Evolutionary conservation across 2,329 filamentous ascomycete species (phyloP).

Genomic region (Endocalyx cinctus): DNA sequence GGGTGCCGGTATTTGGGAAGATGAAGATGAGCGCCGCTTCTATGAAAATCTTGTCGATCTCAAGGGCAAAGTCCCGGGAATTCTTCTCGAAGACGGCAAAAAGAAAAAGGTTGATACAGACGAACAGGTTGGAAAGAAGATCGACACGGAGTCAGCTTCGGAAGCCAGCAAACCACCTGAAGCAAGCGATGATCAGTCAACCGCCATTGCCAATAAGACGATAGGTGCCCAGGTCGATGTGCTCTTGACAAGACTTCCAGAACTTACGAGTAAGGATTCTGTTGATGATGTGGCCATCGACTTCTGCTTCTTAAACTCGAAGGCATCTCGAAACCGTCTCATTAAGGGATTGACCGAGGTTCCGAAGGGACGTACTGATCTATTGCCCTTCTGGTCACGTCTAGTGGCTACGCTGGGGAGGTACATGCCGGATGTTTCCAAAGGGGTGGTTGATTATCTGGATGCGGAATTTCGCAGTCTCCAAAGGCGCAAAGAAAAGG

Average conservation of each 20-base stretch:
- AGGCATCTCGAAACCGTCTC: conserved; percentile 90
- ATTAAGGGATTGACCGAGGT: conserved; percentile 92
- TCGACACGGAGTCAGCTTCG: conserved; percentile 47
- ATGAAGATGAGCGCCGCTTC: conserved; percentile 95
- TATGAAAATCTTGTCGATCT: conserved; percentile 96
- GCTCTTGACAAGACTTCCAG: conserved; percentile 79
- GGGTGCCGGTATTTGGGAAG: conserved; percentile 94
- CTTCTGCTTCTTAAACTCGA: conserved; percentile 98
- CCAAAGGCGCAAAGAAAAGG: conserved; percentile 94
- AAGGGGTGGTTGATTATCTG: conserved; percentile 84
- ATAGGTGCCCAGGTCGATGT: conserved; percentile 96
- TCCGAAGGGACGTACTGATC: conserved; percentile 86
- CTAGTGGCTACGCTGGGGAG: conserved; percentile 88
- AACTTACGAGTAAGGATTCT: conserved; percentile 83
- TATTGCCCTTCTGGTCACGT: conserved; percentile 87
- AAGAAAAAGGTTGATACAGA: conserved; percentile 85
- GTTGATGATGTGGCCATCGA: conserved; percentile 92
- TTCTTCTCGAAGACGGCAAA: conserved; percentile 88
- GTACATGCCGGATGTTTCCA: conserved; percentile 92
- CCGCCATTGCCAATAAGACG: conserved; percentile 94
- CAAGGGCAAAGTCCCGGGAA: conserved; percentile 90
- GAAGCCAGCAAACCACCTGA: conserved; percentile 47
- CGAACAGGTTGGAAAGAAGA: conserved; percentile 76
- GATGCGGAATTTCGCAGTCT: conserved; percentile 96
- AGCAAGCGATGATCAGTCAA: conserved; percentile 75